These are phyloP conservation scores for Aechmea fasciata DNA, from an alignment of 176 grass and related monocot genomes.

Conservation along the genomic window DNA sequence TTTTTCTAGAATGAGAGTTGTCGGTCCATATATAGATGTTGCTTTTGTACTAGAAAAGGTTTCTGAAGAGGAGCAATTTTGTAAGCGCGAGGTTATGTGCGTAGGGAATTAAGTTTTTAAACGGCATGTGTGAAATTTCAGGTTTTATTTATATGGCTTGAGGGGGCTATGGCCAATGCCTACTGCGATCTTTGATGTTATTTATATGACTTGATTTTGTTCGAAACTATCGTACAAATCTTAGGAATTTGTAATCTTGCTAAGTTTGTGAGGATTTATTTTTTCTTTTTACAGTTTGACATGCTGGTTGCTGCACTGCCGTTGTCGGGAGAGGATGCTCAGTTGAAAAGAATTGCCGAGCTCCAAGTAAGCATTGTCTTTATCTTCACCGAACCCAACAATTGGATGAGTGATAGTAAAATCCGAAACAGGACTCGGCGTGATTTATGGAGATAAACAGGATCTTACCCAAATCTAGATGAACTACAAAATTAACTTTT, in stretches of 20 bases:
- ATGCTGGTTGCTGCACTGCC: conserved; percentile 69
- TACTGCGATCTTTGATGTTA: background rate
- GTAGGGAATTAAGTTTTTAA: too few relatives aligned
- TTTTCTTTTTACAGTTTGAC: conserved; percentile 59
- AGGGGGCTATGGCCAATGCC: too few relatives aligned
- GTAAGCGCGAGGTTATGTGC: too few relatives aligned
- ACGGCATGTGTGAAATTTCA: too few relatives aligned
- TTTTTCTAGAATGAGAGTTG: too few relatives aligned
- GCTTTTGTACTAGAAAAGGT: too few relatives aligned
- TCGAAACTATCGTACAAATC: background rate
- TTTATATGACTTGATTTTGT: too few relatives aligned
- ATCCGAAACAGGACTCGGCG: too few relatives aligned
- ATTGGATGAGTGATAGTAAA: background rate
- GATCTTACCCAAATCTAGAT: background rate
- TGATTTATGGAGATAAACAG: too few relatives aligned
- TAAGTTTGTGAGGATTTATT: background rate
- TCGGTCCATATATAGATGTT: too few relatives aligned
- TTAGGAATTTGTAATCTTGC: background rate
- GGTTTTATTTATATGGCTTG: too few relatives aligned
- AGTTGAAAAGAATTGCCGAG: conserved; percentile 71
- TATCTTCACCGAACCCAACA: background rate
- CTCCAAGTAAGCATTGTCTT: conserved; percentile 41
- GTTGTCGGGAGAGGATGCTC: conserved; percentile 68
- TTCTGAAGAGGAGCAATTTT: too few relatives aligned
- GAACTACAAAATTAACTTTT: background rate